Evolutionary conservation across 306 rosid genomes (phyloP).

Genomic region (Hylodesmum podocarpum): DNA sequence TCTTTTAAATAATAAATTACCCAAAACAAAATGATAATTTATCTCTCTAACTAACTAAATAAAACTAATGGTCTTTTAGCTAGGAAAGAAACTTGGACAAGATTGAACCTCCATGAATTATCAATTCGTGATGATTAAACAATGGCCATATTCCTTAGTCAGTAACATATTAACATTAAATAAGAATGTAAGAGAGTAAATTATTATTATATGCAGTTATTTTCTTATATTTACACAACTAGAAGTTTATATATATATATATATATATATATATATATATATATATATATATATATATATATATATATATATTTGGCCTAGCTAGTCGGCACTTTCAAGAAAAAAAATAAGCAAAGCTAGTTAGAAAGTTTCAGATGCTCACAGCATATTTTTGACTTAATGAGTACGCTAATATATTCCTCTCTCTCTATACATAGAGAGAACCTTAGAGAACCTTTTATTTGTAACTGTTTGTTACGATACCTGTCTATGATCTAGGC

Average conservation of each 20-base stretch:
- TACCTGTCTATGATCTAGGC: neutral
- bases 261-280: too few species aligned
- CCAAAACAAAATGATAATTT: too few species aligned
- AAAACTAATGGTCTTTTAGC: neutral
- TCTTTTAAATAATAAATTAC: too few species aligned
- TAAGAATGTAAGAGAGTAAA: neutral
- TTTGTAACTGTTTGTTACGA: neutral
- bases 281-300: too few species aligned
- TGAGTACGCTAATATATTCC: conserved; percentile 26
- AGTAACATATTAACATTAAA: neutral
- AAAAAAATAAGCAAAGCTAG: neutral
- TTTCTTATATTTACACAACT: too few species aligned
- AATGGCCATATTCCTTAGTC: too few species aligned
- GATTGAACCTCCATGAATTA: neutral
- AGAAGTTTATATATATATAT: too few species aligned
- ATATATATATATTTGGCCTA: too few species aligned
- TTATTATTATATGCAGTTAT: too few species aligned
- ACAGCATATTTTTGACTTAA: neutral
- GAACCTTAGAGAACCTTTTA: too few species aligned
- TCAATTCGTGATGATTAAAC: neutral
- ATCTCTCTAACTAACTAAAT: too few species aligned
- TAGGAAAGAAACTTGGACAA: neutral
- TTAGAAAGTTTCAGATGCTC: conserved; percentile 16
- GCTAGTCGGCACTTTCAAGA: neutral
- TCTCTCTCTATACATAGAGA: too few species aligned